Conservation (phyloP, 352 stramenopile species). For the Detonula confervacea region DNA sequence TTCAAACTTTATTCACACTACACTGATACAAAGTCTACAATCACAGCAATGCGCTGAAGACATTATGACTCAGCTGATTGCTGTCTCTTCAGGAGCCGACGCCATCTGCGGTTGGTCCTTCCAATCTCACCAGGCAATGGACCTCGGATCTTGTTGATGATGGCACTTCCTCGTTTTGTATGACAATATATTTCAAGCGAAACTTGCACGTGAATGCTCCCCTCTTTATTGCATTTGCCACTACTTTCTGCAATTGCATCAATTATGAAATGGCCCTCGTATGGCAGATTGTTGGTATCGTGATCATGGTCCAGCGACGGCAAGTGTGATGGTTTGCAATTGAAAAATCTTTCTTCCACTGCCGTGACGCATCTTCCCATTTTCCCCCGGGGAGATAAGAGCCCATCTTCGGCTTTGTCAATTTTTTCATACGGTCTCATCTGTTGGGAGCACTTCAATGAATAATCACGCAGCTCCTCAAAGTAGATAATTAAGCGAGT, state of each 20-base stretch:
- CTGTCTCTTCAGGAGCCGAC: conserved; percentile 57
- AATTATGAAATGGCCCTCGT: conserved; percentile 71
- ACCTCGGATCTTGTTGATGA: conserved; percentile 64
- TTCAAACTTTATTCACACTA: too few species aligned
- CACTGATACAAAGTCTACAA: too few species aligned
- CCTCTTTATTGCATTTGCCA: conserved; percentile 1
- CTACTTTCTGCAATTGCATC: conserved; percentile 36
- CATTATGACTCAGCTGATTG: too few species aligned
- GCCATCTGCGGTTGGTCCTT: conserved; percentile 77
- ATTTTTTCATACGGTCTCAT: conserved; percentile 1
- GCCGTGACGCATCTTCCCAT: conserved; percentile 20
- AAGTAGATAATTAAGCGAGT: conserved; percentile 39
- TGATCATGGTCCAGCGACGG: conserved; percentile 5
- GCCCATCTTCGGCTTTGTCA: not conserved
- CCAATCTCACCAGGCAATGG: conserved; percentile 67
- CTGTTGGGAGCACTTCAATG: conserved; percentile 32
- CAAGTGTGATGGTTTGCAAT: not conserved
- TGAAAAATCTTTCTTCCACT: conserved; percentile 38
- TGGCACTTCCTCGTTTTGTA: conserved; percentile 46
- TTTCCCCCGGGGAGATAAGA: not conserved
- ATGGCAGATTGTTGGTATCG: conserved; percentile 54
- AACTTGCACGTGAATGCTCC: conserved; percentile 34
- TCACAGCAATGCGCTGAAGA: too few species aligned
- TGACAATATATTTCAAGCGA: conserved; percentile 59
- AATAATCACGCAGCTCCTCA: conserved; percentile 20